phyloP scores from a whole-genome alignment of 2,329 filamentous ascomycete species.

The Pseudogymnoascus sp. region DNA sequence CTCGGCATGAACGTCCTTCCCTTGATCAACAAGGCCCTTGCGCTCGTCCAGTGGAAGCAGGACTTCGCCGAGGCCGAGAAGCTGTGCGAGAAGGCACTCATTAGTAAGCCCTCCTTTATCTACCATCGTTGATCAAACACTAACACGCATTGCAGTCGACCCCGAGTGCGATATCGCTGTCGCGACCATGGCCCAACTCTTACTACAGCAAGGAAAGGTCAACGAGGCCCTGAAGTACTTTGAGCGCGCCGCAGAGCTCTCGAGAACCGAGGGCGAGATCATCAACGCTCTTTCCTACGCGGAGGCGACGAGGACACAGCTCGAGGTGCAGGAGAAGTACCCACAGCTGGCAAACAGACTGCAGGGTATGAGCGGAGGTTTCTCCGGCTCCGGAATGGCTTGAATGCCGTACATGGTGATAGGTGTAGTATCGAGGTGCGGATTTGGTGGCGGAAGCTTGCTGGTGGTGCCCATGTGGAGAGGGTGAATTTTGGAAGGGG shows the following conservation, averaged over 20 bases:
- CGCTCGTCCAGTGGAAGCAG: conserved; percentile 97
- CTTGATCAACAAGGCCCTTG: conserved; percentile 96
- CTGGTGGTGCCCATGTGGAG: conserved; percentile 10
- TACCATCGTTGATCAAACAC: conserved; percentile 12
- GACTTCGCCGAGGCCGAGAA: conserved; percentile 93
- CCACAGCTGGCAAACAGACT: conserved; percentile 71
- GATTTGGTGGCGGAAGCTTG: background rate
- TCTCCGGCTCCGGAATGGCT: conserved; percentile 25
- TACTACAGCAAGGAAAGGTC: conserved; percentile 96
- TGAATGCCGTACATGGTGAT: conserved; percentile 19
- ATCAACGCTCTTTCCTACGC: conserved; percentile 95
- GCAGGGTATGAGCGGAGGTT: conserved; percentile 48
- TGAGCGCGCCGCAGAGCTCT: conserved; percentile 89
- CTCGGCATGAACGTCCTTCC: conserved; percentile 96
- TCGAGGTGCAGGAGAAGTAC: conserved; percentile 85
- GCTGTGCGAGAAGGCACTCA: conserved; percentile 93
- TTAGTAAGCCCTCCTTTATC: conserved; percentile 60
- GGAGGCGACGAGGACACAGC: conserved; percentile 90
- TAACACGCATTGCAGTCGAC: conserved; percentile 58
- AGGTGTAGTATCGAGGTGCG: background rate
- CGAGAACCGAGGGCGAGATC: conserved; percentile 89
- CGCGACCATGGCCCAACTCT: conserved; percentile 94
- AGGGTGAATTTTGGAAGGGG: conserved; percentile 3
- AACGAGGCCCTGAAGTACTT: conserved; percentile 94
- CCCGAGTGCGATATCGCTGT: conserved; percentile 98